Conservation (phyloP, 148 eudicot genomes). For the Rheum nobile region DNA sequence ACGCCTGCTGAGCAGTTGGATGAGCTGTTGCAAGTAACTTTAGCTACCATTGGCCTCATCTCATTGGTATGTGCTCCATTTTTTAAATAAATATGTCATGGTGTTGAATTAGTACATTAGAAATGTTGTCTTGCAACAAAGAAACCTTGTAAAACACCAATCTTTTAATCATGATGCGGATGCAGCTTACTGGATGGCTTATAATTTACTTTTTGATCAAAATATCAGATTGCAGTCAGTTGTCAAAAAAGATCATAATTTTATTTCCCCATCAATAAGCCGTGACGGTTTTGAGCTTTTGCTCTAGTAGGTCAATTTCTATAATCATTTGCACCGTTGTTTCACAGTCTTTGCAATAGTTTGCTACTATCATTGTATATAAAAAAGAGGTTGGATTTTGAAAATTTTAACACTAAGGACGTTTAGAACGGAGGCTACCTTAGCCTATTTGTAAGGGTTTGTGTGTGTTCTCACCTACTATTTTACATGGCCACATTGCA, state of each 20-base stretch:
- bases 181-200: not conserved
- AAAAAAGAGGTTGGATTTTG: not conserved
- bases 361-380: not conserved
- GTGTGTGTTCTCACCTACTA: not conserved
- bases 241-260: not conserved
- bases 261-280: not conserved
- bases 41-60: slow-evolving; percentile 59
- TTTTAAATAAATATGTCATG: not conserved
- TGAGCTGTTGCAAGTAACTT: slow-evolving; percentile 46
- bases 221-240: not conserved
- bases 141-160: not conserved
- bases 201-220: not conserved
- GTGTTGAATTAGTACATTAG: not conserved
- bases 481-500: too few species aligned
- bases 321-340: not conserved
- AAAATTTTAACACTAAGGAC: not conserved
- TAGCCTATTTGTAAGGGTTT: not conserved
- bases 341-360: not conserved
- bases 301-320: not conserved
- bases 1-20: slow-evolving; percentile 28
- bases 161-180: not conserved
- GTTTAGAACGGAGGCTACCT: not conserved
- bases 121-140: not conserved
- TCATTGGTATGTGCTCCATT: slow-evolving; percentile 40
- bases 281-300: not conserved